These are phyloP conservation scores for Wallemia hederae DNA, from an alignment of 1,284 basidiomycete species.

Conservation along the genomic window DNA sequence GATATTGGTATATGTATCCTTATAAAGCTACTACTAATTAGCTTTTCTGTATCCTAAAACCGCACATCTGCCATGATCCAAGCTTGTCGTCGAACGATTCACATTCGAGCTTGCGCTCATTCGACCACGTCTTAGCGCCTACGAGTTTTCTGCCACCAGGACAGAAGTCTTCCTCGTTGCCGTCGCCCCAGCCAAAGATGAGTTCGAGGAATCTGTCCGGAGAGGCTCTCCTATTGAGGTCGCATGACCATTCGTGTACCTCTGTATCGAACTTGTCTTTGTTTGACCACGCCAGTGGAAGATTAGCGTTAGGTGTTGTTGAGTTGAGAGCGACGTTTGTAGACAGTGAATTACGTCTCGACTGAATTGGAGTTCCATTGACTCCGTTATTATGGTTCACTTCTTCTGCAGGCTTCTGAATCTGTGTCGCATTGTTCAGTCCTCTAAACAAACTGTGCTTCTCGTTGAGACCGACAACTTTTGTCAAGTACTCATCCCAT, in stretches of 20 bases:
- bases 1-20: not conserved
- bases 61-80: constrained; percentile 2
- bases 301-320: not conserved
- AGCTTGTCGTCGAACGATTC: not conserved
- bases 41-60: not conserved
- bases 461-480: not conserved
- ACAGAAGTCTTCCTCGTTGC: not conserved
- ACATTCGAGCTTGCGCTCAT: not conserved
- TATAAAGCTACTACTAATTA: no score
- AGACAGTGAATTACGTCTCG: not conserved
- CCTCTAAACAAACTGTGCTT: not conserved
- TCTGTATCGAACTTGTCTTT: not conserved
- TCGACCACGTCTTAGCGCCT: not conserved
- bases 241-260: not conserved
- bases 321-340: not conserved
- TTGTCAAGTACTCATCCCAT: not conserved
- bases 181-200: not conserved
- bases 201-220: not conserved
- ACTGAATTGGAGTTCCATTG: not conserved
- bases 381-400: not conserved
- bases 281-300: not conserved
- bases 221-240: not conserved
- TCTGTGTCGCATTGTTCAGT: not conserved
- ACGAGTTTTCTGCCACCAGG: constrained; percentile 1
- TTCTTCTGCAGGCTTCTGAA: not conserved